phyloP scores from a whole-genome alignment of 2,329 filamentous ascomycete species.

The Fusarium algeriense region DNA sequence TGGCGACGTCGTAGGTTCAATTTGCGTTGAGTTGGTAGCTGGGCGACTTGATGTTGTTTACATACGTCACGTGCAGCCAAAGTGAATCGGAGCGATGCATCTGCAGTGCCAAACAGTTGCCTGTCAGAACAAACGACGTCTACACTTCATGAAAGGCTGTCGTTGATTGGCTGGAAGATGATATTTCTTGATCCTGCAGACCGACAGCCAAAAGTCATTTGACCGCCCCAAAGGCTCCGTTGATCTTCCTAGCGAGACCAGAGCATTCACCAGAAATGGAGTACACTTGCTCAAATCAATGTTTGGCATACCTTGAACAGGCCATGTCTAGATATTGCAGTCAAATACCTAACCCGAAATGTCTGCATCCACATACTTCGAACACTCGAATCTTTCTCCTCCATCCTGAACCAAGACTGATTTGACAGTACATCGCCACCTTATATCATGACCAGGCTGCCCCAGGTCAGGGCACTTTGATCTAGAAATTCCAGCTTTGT shows the following conservation, averaged over 20 bases:
- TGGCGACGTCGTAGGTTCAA: not conserved
- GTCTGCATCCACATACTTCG: conserved; percentile 46
- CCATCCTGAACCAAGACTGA: conserved; percentile 34
- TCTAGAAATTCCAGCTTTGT: conserved; percentile 12
- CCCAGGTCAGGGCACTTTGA: not conserved
- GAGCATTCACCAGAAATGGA: too few relatives aligned
- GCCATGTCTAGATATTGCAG: not conserved
- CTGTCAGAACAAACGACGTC: rapidly evolving
- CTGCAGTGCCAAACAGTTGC: not conserved
- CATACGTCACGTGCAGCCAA: not conserved
- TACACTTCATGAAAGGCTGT: rapidly evolving
- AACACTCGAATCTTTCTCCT: conserved; percentile 48
- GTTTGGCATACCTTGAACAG: too few relatives aligned
- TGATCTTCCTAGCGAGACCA: too few relatives aligned
- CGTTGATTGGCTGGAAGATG: not conserved
- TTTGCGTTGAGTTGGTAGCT: not conserved
- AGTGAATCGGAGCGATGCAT: not conserved
- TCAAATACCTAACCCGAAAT: not conserved
- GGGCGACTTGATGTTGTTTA: not conserved
- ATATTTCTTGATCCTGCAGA: too few relatives aligned
- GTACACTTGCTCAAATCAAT: not conserved
- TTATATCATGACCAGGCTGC: conserved; percentile 9
- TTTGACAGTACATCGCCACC: conserved; percentile 11
- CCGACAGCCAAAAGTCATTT: too few relatives aligned
- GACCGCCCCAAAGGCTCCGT: too few relatives aligned